Evolutionary conservation across 2,329 filamentous ascomycete species (phyloP), one percentile per base, ranked within the genome.

Genomic region (Colletotrichum lindemuthianum): DNA sequence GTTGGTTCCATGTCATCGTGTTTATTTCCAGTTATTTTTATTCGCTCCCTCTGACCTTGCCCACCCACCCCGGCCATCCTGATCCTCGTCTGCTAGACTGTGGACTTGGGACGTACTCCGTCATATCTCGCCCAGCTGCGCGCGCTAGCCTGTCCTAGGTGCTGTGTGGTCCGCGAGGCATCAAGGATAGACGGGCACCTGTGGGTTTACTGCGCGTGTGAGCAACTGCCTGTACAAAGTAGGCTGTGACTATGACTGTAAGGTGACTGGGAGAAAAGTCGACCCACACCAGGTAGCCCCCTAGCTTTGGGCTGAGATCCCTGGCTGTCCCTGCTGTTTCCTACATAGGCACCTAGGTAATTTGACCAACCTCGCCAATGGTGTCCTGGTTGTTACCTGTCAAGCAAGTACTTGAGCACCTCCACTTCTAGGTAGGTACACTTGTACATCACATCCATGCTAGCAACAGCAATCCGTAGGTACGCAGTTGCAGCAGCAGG

Each of bases 121-220:
- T 65, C 61, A 65, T 65, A 61, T 47, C 61, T 65, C 52, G 58
- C 47, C 58, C 61, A 65, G 61, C 58, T 65, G 61, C 61, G 45
- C 58, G 45, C 58, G 58, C 61, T 65, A 65, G 61, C 61, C 58
- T 65, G 58, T 51, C 61, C 58, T 65, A n/a, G n/a, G n/a, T n/a
- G 58, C 61, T 58, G 50, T 65, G 49, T 65, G 51, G 61, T 65
- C 61, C 61, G 58, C 58, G 61, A 65, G 61, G 58, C 61, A 58
- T 61, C 61, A 41, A 60, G 24, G 24, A 24, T 24, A 4, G 24
- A 24, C 24, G 39, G 39, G 13, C 39, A 40, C 9, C 10, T 24
- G 24, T 24, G 24, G 24, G 24, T 24, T 24, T 24, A 24, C 24
- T 24, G 24, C 24, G 24, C 24, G 4, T 24, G 24, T 24, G 24